phyloP scores from a whole-genome alignment of 176 grass and related monocot species.

The Ensete ventricosum region DNA sequence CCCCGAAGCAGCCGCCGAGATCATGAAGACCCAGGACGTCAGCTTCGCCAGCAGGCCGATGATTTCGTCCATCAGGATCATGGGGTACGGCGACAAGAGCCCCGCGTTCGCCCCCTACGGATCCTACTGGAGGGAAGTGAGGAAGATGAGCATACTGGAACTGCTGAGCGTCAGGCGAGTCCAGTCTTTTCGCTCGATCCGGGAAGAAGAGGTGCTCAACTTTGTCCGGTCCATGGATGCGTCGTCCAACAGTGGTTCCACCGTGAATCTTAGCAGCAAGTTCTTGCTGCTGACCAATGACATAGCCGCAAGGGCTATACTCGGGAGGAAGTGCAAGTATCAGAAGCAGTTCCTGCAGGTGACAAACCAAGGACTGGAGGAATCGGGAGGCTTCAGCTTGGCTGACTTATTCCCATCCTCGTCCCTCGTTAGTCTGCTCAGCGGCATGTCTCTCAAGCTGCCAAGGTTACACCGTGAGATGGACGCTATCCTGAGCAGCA shows the following conservation, averaged over 20 bases:
- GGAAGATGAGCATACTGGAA: slow-evolving; percentile 34
- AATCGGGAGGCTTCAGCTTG: not conserved
- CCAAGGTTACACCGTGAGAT: not conserved
- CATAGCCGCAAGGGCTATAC: not conserved
- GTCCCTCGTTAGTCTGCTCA: not conserved
- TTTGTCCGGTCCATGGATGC: not conserved
- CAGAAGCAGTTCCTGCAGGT: slow-evolving; percentile 16
- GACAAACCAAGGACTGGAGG: not conserved
- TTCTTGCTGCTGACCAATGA: slow-evolving; percentile 6
- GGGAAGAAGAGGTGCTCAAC: slow-evolving; percentile 26
- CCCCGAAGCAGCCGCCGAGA: slow-evolving; percentile 38
- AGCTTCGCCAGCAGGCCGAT: slow-evolving; percentile 38
- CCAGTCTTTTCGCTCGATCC: slow-evolving; percentile 6
- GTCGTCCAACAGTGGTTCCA: not conserved
- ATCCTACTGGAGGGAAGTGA: slow-evolving; percentile 40
- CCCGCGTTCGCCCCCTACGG: slow-evolving; percentile 47
- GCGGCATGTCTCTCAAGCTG: not conserved
- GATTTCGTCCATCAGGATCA: slow-evolving; percentile 14
- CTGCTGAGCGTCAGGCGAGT: slow-evolving; percentile 38
- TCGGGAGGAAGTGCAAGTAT: slow-evolving; percentile 25
- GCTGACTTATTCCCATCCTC: slow-evolving; percentile 1
- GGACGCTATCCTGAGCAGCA: not conserved
- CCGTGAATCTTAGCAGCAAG: slow-evolving; percentile 17
- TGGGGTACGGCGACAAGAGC: slow-evolving; percentile 23
- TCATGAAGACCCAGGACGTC: slow-evolving; percentile 50